Evolutionary conservation across 2,329 filamentous ascomycete species (phyloP).

Genomic region (Monosporascus sp.): DNA sequence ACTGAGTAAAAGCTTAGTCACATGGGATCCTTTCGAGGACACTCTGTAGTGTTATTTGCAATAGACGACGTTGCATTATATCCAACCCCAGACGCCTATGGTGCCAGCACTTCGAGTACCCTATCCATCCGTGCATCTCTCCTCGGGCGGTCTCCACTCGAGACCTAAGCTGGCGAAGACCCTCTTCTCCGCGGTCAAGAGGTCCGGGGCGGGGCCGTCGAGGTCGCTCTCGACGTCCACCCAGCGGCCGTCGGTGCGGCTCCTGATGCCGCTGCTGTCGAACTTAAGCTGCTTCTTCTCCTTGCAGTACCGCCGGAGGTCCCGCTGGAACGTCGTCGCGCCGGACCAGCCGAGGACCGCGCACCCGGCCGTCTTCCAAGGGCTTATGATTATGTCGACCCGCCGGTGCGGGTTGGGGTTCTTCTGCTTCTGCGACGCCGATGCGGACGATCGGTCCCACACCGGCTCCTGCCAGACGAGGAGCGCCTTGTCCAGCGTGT

Average conservation of each 20-base stretch:
- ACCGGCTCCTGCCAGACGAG: conserved; percentile 81
- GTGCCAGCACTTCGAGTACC: too few relatives aligned
- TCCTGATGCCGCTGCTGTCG: conserved; percentile 80
- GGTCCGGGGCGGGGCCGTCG: conserved; percentile 46
- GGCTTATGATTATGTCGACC: conserved; percentile 86
- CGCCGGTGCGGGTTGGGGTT: conserved; percentile 74
- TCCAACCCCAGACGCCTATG: too few relatives aligned
- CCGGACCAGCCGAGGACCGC: conserved; percentile 85
- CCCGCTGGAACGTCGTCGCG: conserved; percentile 83
- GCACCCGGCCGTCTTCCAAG: conserved; percentile 85
- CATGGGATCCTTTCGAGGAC: too few relatives aligned
- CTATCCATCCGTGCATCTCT: conserved; percentile 54
- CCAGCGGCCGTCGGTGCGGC: conserved; percentile 57
- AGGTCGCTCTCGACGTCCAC: conserved; percentile 59
- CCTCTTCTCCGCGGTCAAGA: conserved; percentile 69
- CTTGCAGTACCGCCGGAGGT: conserved; percentile 76
- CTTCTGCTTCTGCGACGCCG: conserved; percentile 26
- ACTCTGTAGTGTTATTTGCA: too few relatives aligned
- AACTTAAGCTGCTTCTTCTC: conserved; percentile 72
- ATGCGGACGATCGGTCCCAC: conserved; percentile 33
- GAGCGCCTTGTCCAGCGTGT: conserved; percentile 84
- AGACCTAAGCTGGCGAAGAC: conserved; percentile 75
- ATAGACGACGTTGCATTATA: too few relatives aligned
- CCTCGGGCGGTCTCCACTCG: conserved; percentile 57
- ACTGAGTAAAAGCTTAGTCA: too few relatives aligned